phyloP scores from a whole-genome alignment of 495 filamentous ascomycete genomes.

The Penicillium canariense region DNA sequence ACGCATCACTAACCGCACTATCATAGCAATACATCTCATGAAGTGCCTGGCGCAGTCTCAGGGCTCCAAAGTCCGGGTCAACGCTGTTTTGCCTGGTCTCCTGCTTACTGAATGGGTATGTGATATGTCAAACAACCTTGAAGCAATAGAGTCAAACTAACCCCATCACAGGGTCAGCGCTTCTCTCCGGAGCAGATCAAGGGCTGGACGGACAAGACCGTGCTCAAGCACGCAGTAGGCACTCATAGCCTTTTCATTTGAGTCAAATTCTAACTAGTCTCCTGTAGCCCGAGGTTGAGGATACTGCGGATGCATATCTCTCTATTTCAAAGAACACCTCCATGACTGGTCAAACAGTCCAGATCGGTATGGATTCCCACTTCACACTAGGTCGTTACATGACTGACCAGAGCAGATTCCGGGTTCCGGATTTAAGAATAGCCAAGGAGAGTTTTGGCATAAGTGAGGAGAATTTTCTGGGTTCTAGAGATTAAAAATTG shows the following conservation, averaged over 20 bases:
- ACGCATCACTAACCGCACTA: constrained; percentile 5
- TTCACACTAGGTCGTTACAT: constrained; percentile 5
- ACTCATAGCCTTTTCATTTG: background rate
- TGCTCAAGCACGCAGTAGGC: constrained; percentile 46
- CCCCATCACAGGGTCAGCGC: constrained; percentile 37
- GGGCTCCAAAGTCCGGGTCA: constrained; percentile 63
- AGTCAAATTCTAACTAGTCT: constrained; percentile 9
- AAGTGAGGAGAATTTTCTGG: background rate
- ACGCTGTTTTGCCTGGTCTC: constrained; percentile 66
- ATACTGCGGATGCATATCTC: constrained; percentile 52
- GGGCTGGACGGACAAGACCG: constrained; percentile 32
- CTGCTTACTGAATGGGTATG: constrained; percentile 71
- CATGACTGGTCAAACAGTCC: constrained; percentile 56
- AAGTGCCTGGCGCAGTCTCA: constrained; percentile 67
- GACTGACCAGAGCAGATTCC: constrained; percentile 30
- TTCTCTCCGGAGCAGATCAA: constrained; percentile 45
- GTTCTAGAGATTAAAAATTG: background rate
- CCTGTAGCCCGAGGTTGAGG: constrained; percentile 52
- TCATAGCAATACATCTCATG: constrained; percentile 63
- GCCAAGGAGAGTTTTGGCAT: background rate
- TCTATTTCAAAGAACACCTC: constrained; percentile 54
- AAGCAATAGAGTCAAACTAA: background rate
- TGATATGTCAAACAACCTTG: background rate
- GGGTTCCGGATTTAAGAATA: constrained; percentile 32
- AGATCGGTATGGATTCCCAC: constrained; percentile 43